phyloP scores from a whole-genome alignment of 2,329 filamentous ascomycete genomes.

The Cercospora sp. region DNA sequence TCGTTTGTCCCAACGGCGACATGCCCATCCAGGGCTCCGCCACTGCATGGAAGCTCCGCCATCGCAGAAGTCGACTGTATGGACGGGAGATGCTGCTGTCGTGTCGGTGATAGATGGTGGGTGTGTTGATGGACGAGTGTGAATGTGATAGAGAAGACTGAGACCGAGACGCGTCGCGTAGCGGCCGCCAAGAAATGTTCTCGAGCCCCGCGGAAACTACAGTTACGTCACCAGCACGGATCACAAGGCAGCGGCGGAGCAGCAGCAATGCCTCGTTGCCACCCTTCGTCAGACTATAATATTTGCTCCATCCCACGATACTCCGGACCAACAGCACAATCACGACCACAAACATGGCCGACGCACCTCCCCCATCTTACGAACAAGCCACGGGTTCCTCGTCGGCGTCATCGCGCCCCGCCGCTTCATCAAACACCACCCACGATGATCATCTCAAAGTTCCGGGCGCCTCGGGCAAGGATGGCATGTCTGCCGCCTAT shows the following conservation, averaged over 20 bases:
- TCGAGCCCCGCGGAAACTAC: neutral
- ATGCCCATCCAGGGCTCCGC: neutral
- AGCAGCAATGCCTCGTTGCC: conserved; percentile 11
- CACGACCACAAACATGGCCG: conserved; percentile 18
- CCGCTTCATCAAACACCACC: conserved; percentile 10
- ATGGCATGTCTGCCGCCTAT: conserved; percentile 55
- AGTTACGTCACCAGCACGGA: neutral
- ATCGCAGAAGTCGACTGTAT: neutral
- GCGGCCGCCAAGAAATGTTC: neutral
- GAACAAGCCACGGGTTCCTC: conserved; percentile 28
- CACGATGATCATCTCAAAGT: conserved; percentile 30
- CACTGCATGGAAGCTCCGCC: neutral
- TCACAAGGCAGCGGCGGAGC: neutral
- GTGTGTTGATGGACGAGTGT: neutral
- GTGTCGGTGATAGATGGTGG: neutral
- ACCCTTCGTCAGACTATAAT: neutral
- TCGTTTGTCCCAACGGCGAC: neutral
- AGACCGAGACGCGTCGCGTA: neutral
- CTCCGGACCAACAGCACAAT: conserved; percentile 3
- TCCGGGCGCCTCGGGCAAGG: conserved; percentile 39
- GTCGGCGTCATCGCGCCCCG: conserved; percentile 19
- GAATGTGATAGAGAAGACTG: neutral
- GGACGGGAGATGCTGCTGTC: neutral
- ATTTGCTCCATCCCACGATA: neutral
- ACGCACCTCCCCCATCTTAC: conserved; percentile 29